These are phyloP conservation scores for Dendrocalamus sinicus DNA, from an alignment of 176 grass and related monocot species.

Conservation along the genomic window DNA sequence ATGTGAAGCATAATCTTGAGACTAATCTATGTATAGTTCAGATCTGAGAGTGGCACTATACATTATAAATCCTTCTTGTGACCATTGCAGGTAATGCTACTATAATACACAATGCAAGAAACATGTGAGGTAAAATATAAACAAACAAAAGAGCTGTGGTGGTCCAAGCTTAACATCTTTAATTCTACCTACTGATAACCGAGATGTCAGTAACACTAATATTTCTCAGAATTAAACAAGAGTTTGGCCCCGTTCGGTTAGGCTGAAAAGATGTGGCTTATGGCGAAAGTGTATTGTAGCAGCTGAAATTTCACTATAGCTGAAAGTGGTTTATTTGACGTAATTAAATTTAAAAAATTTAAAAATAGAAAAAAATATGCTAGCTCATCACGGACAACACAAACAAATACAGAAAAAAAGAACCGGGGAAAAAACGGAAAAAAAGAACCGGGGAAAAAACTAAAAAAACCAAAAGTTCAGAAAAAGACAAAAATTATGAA, in stretches of 20 bases:
- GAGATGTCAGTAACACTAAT: neutral
- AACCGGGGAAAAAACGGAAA: no score
- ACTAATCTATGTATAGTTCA: constrained; percentile 16
- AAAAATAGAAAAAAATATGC: no score
- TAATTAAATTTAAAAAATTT: no score
- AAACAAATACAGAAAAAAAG: no score
- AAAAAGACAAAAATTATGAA: no score
- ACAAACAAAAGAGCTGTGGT: constrained; percentile 23
- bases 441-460: no score
- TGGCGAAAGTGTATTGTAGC: neutral
- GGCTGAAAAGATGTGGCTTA: no score
- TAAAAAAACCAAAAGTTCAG: no score
- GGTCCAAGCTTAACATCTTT: constrained; percentile 30
- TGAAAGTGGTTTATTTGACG: no score
- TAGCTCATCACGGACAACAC: no score
- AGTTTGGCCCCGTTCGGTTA: no score
- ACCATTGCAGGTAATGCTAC: neutral
- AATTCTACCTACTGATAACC: neutral
- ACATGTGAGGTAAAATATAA: constrained; percentile 23
- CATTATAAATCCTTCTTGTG: constrained; percentile 7
- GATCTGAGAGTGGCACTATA: constrained; percentile 20
- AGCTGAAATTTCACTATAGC: neutral
- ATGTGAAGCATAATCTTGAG: constrained; percentile 33
- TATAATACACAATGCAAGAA: constrained; percentile 34
- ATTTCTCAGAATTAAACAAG: no score